Base-by-base conservation (phyloP, 2,329 filamentous ascomycete species). In the Pseudogymnoascus destructans region DNA sequence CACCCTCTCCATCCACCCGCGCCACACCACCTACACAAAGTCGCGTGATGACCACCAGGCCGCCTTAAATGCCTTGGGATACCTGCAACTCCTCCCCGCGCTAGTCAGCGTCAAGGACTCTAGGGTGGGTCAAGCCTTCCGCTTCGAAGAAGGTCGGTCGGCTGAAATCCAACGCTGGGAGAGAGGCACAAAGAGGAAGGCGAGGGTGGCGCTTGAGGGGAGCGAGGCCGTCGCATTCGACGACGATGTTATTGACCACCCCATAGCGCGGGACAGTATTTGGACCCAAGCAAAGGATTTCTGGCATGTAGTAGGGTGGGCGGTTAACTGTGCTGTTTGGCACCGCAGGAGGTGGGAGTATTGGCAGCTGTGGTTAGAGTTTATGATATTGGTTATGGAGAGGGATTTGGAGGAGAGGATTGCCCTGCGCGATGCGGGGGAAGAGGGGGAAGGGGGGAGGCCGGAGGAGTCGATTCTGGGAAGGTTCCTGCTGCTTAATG, bases 221-320 rank as follows among this genome's bases (percentile, higher is more conserved):
- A 73, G 72, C 13, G 73, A 77, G 38, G 67, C 64, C 1, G 71
- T 72, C 0, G 49, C n/a, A 1, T 33, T 30, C 8, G 69, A 74
- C 8, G 73, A 75, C 5, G 70, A 73, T 9, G 77, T 80, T 2
- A 72, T 90, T 33, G 74, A 76, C 40, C 77, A 80, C 5, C 75
- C 77, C 8, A 75, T 89, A 59, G 84, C 85, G 1, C 79, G 80
- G 56, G 74, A 78, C 11, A 77, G 82, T 42, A 62, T 96, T 1
- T 95, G 87, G 81, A 74, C 73, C 13, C 79, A 81, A n/a, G 87
- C 86, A 0, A 83, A 87, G 61, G 89, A 95, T 67, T 95, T 97
- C 66, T 98, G 93, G 89, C 80, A 84, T 40, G 80, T 88, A 0
- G 79, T 93, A 0, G 93, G 92, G 3, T 97, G 93, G 93, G 86